phyloP scores from a whole-genome alignment of 257 asterid genomes.

The Coffea eugenioides region DNA sequence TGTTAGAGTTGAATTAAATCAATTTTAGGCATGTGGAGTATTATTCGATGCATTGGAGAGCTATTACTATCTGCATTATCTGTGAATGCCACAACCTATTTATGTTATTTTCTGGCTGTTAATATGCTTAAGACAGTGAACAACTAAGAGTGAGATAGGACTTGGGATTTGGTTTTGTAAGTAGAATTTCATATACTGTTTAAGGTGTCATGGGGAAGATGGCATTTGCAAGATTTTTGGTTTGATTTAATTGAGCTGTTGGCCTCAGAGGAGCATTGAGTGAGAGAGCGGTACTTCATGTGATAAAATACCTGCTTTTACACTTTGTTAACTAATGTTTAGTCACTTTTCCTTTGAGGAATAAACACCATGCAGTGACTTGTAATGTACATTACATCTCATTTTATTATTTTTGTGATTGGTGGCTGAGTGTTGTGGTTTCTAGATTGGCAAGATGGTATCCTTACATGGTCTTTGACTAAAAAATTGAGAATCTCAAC shows the following conservation, averaged over 20 bases:
- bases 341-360: not conserved
- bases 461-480: not conserved
- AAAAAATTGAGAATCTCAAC: not conserved
- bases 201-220: not conserved
- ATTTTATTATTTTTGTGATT: too few relatives aligned
- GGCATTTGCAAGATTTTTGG: not conserved
- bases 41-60: not conserved
- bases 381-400: too few relatives aligned
- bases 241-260: not conserved
- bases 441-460: not conserved
- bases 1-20: too few relatives aligned
- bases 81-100: not conserved
- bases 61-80: not conserved
- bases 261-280: not conserved
- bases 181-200: not conserved
- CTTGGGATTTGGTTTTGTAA: not conserved
- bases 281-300: not conserved
- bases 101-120: not conserved
- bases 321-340: too few relatives aligned
- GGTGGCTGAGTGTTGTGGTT: not conserved
- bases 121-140: not conserved
- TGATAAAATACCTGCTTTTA: too few relatives aligned
- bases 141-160: not conserved
- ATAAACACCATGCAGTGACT: not conserved
- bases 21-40: not conserved